phyloP scores from a whole-genome alignment of 176 grass and related monocot genomes.

The Carex scoparia region DNA sequence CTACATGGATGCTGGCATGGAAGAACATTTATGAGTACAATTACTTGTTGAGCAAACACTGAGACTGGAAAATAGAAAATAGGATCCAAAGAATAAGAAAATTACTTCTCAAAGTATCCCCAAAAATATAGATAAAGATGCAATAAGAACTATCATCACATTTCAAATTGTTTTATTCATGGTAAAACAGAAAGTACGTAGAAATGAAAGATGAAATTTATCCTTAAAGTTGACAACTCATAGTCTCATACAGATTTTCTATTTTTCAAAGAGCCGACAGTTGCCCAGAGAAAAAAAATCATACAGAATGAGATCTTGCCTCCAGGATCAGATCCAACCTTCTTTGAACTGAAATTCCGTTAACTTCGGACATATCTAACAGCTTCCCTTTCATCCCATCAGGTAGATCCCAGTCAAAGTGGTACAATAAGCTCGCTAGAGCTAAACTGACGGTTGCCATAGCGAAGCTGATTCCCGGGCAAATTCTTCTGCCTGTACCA shows the following conservation, averaged over 20 bases:
- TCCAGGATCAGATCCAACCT: slow-evolving; percentile 20
- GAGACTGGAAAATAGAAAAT: neutral
- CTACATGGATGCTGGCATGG: too few relatives aligned
- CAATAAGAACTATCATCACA: neutral
- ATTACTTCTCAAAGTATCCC: neutral
- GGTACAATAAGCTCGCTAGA: slow-evolving; percentile 36
- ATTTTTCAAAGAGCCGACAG: too few relatives aligned
- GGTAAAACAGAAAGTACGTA: neutral
- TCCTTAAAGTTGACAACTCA: too few relatives aligned
- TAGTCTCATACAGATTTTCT: too few relatives aligned
- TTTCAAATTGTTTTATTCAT: neutral
- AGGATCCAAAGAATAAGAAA: neutral
- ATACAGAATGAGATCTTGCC: slow-evolving; percentile 12
- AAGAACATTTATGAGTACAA: too few relatives aligned
- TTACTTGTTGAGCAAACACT: neutral
- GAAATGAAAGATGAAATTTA: too few relatives aligned
- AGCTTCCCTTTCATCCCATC: slow-evolving; percentile 16
- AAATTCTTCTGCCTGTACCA: slow-evolving; percentile 22
- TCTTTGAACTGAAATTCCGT: neutral
- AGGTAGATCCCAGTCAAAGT: slow-evolving; percentile 44
- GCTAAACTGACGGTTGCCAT: neutral
- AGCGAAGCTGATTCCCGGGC: slow-evolving; percentile 25
- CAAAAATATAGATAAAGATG: neutral
- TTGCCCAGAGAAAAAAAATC: neutral
- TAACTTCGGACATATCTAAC: slow-evolving; percentile 31